phyloP scores from a whole-genome alignment of 2,329 filamentous ascomycete species.

The Pseudogymnoascus sp. region DNA sequence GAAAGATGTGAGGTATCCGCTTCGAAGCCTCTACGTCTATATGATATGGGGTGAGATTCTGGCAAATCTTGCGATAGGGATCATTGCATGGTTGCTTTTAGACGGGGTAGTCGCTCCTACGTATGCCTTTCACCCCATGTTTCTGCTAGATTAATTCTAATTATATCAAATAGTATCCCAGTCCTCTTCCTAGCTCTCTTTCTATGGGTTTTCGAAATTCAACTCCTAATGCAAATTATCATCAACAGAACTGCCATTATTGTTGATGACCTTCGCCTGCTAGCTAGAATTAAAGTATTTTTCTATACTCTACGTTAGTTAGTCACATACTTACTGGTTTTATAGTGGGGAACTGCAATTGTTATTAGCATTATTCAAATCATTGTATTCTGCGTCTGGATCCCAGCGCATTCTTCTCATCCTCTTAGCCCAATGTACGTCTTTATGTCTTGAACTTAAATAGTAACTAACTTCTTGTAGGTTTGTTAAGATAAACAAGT shows the following conservation, averaged over 20 bases:
- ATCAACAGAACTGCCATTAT: conserved; percentile 44
- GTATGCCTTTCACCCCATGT: conserved; percentile 14
- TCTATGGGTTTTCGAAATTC: conserved; percentile 38
- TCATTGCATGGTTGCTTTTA: conserved; percentile 33
- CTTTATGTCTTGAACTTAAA: conserved; percentile 37
- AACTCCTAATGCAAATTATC: conserved; percentile 44
- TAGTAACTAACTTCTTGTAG: conserved; percentile 42
- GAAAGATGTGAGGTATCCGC: conserved; percentile 9
- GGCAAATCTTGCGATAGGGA: conserved; percentile 31
- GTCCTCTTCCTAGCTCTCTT: conserved; percentile 15
- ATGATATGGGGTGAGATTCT: conserved; percentile 37
- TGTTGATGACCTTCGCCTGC: conserved; percentile 17
- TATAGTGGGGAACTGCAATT: conserved; percentile 20
- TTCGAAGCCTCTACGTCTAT: conserved; percentile 28
- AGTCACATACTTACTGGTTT: conserved; percentile 29
- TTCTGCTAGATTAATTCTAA: conserved; percentile 3
- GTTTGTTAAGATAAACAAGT: conserved; percentile 23
- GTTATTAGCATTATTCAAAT: conserved; percentile 41
- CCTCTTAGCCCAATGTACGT: conserved; percentile 36
- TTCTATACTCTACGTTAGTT: conserved; percentile 30
- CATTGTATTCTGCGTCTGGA: conserved; percentile 43
- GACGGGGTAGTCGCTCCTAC: conserved; percentile 26
- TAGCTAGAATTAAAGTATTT: conserved; percentile 10
- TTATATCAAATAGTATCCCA: background rate
- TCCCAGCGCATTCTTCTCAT: conserved; percentile 33